Base-by-base conservation (phyloP, 1,284 basidiomycete genomes). In the Moniliella sp. region DNA sequence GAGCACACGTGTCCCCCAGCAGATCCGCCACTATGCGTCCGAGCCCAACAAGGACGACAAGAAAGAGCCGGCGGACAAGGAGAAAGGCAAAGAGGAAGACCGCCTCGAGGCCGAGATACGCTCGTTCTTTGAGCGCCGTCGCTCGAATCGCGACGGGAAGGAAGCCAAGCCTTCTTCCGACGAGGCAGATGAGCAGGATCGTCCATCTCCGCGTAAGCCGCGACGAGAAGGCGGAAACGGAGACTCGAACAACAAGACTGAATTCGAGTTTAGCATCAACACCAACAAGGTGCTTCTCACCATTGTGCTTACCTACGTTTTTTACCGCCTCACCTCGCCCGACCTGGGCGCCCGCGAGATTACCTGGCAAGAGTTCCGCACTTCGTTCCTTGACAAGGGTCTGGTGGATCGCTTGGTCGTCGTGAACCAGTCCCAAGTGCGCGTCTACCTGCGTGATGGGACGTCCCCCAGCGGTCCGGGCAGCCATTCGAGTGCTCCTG, bases 351-450 rank as follows among this genome's bases (percentile, higher is more conserved):
- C 77, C 4, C 73, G 77, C 42, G 86, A 94, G 64, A 91, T 94
- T 46, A 93, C 86, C 43, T 94, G 86, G 84, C 86, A 93, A 64
- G 86, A 93, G 62, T 94, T 94, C 68, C 75, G 84, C 39, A 86
- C 81, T 31, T 78, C 78, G 13, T 80, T 93, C 65, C 74, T 94
- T 31, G 80, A 91, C 62, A 86, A 88, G n/a, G 62, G 84, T 25
- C 73, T 94, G 33, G 91, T 99, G 16, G 84, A 93, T 48, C 84
- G 77, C 53, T 74, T 99, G 36, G 73, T 75, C 32, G 91, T 99
- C 37, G 73, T 94, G 54, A 97, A 97, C 62, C 74, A 83, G 23
- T 73, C 73, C 42, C 78, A 73, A 57, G 88, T 94, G 35, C 77
- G 79, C 33, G 74, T 91, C 46, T 57, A 50, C 37, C 76, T 77